These are phyloP conservation scores for Yamadazyma mexicana DNA, from an alignment of 1,139 yeast genomes.

Conservation along the genomic window DNA sequence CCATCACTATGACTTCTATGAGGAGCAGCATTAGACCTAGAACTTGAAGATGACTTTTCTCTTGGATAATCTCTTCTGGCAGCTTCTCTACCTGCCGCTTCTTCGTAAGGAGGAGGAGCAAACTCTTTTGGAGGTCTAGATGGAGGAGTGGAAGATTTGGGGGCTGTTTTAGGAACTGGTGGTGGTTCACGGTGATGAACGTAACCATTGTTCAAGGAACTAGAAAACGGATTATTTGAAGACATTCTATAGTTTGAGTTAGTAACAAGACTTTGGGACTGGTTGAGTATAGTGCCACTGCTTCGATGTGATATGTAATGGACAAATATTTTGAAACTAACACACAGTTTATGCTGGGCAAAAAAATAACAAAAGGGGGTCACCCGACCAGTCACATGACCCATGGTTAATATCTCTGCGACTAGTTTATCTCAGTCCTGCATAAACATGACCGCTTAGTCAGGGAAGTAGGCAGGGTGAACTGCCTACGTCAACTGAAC, in stretches of 20 bases:
- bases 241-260: constrained; percentile 34
- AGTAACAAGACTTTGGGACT: neutral
- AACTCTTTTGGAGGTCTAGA: constrained; percentile 33
- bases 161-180: constrained; percentile 22
- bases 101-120: constrained; percentile 61
- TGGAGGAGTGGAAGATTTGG: constrained; percentile 24
- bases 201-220: constrained; percentile 40
- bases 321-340: too few species aligned
- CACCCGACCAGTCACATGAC: neutral
- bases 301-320: too few species aligned
- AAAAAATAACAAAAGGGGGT: constrained; percentile 1
- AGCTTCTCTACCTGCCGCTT: constrained; percentile 55
- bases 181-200: constrained; percentile 38
- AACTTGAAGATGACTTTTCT: constrained; percentile 40
- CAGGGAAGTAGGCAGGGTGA: neutral
- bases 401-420: neutral
- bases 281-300: too few species aligned
- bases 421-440: neutral
- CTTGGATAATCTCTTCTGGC: constrained; percentile 48
- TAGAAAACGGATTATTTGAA: constrained; percentile 59
- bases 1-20: constrained; percentile 17
- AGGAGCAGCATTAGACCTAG: constrained; percentile 20
- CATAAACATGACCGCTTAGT: neutral
- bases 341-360: neutral
- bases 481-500: neutral